Evolutionary conservation across 1,284 basidiomycete species (phyloP).

Genomic region (Fomitopsis betulina): DNA sequence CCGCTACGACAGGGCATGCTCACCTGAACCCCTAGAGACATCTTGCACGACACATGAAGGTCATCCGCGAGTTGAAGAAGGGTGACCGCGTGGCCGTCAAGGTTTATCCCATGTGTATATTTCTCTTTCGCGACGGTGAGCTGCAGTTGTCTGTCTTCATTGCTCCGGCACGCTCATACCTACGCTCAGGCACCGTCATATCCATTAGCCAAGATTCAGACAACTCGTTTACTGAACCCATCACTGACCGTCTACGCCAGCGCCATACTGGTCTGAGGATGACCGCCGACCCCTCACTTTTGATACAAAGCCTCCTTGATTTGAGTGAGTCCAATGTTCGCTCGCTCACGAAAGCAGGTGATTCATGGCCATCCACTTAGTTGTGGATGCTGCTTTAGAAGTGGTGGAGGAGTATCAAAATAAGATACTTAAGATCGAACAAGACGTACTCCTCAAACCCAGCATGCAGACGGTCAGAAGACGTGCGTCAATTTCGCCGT

Average conservation of each 20-base stretch:
- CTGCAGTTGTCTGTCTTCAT: neutral
- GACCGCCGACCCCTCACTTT: constrained; percentile 56
- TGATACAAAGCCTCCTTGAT: constrained; percentile 61
- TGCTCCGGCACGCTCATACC: neutral
- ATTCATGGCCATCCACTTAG: constrained; percentile 24
- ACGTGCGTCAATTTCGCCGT: constrained; percentile 34
- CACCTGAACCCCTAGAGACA: constrained; percentile 6
- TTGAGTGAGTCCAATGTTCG: constrained; percentile 36
- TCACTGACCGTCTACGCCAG: constrained; percentile 48
- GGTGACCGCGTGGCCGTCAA: constrained; percentile 57
- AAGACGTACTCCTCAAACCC: constrained; percentile 52
- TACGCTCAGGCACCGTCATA: constrained; percentile 50
- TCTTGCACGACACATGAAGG: constrained; percentile 31
- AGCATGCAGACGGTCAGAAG: constrained; percentile 54
- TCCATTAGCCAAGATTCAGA: constrained; percentile 46
- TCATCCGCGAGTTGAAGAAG: constrained; percentile 45
- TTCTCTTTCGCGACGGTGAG: constrained; percentile 58
- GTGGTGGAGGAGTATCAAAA: constrained; percentile 63
- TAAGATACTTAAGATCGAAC: constrained; percentile 58
- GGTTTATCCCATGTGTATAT: constrained; percentile 57
- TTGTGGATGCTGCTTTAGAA: constrained; percentile 63
- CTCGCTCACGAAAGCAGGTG: too few species aligned
- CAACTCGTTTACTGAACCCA: constrained; percentile 49
- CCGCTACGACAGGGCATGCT: neutral
- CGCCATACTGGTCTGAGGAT: constrained; percentile 54